These are phyloP conservation scores for Teratosphaeria gauchensis DNA, from an alignment of 2,329 filamentous ascomycete genomes.

Conservation along the genomic window DNA sequence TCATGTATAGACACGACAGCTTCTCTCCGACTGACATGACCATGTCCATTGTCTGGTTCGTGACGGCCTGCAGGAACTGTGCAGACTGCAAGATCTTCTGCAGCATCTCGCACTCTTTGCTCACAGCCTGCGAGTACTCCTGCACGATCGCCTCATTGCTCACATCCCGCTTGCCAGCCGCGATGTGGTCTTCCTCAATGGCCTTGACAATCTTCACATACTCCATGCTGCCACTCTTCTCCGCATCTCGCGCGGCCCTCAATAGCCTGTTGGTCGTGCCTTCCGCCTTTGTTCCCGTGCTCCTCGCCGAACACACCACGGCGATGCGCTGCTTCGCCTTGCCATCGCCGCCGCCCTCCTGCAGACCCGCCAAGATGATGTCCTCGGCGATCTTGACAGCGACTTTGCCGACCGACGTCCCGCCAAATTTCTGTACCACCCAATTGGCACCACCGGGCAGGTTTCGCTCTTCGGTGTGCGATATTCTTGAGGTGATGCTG, in stretches of 20 bases:
- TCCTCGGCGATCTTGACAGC: constrained; percentile 49
- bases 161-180: constrained; percentile 48
- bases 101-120: constrained; percentile 70
- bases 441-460: constrained; percentile 47
- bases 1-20: constrained; percentile 85
- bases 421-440: constrained; percentile 92
- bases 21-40: constrained; percentile 95
- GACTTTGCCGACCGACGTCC: constrained; percentile 92
- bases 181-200: constrained; percentile 73
- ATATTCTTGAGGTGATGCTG: constrained; percentile 19
- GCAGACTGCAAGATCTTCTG: constrained; percentile 62
- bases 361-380: constrained; percentile 52
- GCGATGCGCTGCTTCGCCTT: constrained; percentile 57
- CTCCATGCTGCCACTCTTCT: constrained; percentile 35
- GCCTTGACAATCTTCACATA: constrained; percentile 69
- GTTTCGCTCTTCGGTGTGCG: constrained; percentile 36
- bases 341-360: constrained; percentile 25
- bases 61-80: constrained; percentile 46
- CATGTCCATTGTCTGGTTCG: constrained; percentile 48
- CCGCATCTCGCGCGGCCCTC: constrained; percentile 35
- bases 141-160: constrained; percentile 32
- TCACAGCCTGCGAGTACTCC: constrained; percentile 56
- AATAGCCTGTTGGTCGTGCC: constrained; percentile 79
- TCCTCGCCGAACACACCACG: constrained; percentile 91
- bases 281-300: constrained; percentile 85